These are phyloP conservation scores for Perilla frutescens DNA, from an alignment of 257 asterid species.

Conservation along the genomic window DNA sequence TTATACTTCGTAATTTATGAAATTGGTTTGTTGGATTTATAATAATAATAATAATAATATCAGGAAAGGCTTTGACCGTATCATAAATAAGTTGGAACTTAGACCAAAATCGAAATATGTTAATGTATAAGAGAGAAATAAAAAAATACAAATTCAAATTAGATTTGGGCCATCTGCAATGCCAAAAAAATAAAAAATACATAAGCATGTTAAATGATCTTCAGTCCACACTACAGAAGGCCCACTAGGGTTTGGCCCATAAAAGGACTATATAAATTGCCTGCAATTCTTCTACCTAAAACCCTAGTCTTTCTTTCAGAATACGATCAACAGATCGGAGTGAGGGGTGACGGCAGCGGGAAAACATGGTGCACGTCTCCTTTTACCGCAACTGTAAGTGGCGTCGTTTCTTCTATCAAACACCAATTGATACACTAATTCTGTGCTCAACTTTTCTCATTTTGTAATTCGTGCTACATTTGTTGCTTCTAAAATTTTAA, in stretches of 20 bases:
- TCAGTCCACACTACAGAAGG: background rate
- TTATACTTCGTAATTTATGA: too few species aligned
- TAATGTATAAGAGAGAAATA: too few species aligned
- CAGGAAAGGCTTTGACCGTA: too few species aligned
- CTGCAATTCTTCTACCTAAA: background rate
- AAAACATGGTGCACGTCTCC: slow-evolving; percentile 52
- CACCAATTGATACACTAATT: background rate
- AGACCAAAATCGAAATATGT: too few species aligned
- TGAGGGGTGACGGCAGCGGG: slow-evolving; percentile 34
- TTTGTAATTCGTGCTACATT: background rate
- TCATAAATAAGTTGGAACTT: too few species aligned
- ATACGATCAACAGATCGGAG: slow-evolving; percentile 35
- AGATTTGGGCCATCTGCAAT: too few species aligned
- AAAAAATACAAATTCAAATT: too few species aligned
- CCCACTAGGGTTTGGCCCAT: slow-evolving; percentile 41
- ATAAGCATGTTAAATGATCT: too few species aligned
- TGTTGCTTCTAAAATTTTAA: background rate
- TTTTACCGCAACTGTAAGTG: slow-evolving; percentile 54
- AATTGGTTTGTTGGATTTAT: too few species aligned
- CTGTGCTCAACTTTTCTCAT: background rate
- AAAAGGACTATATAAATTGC: background rate
- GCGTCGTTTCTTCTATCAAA: background rate
- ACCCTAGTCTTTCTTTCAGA: slow-evolving; percentile 21
- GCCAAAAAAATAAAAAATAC: too few species aligned
- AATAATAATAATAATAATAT: too few species aligned